A percentile compares a stretch with the other conserved stretches of the same genome.
Evolutionary conservation across 257 asterid species (phyloP).

Genomic region (Fraxinus cuspidata): DNA sequence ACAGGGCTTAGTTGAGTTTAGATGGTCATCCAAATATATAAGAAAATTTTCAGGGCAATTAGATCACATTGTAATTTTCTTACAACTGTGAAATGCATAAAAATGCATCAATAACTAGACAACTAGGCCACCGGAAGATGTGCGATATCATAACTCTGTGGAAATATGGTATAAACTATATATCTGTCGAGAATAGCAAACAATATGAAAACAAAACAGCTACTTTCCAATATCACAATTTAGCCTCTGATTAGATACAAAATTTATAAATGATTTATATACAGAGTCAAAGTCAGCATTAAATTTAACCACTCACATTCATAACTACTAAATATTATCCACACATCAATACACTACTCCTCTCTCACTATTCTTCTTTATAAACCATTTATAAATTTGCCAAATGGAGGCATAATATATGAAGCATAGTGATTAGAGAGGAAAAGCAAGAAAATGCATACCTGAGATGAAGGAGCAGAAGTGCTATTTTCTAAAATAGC

Average conservation of each 20-base stretch:
- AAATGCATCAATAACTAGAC: neutral
- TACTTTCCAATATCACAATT: constrained; percentile 1
- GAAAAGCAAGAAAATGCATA: constrained; percentile 26
- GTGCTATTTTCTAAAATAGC: constrained; percentile 68
- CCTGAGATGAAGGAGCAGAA: constrained; percentile 65
- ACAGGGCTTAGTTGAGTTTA: too few species aligned
- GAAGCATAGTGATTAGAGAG: neutral
- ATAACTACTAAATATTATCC: too few species aligned
- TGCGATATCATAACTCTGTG: neutral
- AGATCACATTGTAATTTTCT: neutral
- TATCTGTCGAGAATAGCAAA: neutral
- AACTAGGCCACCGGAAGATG: constrained; percentile 9
- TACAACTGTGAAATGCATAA: neutral
- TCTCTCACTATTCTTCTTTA: too few species aligned
- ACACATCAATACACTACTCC: too few species aligned
- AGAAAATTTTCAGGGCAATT: neutral
- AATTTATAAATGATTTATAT: too few species aligned
- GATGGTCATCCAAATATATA: neutral
- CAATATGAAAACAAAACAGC: constrained; percentile 5
- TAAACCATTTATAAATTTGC: too few species aligned
- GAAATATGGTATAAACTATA: neutral
- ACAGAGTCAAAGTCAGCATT: too few species aligned
- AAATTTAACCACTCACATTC: too few species aligned
- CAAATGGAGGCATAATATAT: neutral
- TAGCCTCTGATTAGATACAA: neutral